phyloP scores from a whole-genome alignment of 805 yeast genomes.

The Spathaspora arborariae region DNA sequence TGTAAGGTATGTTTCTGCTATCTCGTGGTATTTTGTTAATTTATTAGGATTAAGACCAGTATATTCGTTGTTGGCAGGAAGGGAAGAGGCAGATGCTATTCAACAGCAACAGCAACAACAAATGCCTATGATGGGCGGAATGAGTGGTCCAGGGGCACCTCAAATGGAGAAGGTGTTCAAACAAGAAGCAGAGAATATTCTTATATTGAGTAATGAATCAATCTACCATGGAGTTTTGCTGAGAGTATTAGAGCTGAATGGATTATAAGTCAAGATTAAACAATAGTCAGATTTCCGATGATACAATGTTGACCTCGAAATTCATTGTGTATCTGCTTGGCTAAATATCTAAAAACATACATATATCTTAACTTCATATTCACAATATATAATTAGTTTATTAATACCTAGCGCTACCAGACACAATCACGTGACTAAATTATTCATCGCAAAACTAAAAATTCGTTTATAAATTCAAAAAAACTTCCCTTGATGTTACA shows the following conservation, averaged over 20 bases:
- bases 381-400: no score
- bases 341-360: no score
- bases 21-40: constrained; percentile 94
- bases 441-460: no score
- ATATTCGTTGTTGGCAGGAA: constrained; percentile 64
- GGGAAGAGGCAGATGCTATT: constrained; percentile 42
- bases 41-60: constrained; percentile 80
- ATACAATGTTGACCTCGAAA: no score
- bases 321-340: no score
- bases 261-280: background rate
- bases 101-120: constrained; percentile 39
- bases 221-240: constrained; percentile 59
- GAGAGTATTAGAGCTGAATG: constrained; percentile 35
- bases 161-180: constrained; percentile 60
- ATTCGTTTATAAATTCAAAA: no score
- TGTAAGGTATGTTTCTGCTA: constrained; percentile 87
- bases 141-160: constrained; percentile 57
- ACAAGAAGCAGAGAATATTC: constrained; percentile 70
- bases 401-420: no score
- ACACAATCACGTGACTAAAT: no score
- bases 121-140: no score
- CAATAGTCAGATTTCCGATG: background rate
- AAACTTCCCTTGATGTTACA: background rate
- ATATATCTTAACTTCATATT: no score
- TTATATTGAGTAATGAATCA: constrained; percentile 50